Percentiles rank a stretch among this genome's conserved stretches.
phyloP scores from a whole-genome alignment of 768 basidiomycete genomes.

The Gyrodon lividus region DNA sequence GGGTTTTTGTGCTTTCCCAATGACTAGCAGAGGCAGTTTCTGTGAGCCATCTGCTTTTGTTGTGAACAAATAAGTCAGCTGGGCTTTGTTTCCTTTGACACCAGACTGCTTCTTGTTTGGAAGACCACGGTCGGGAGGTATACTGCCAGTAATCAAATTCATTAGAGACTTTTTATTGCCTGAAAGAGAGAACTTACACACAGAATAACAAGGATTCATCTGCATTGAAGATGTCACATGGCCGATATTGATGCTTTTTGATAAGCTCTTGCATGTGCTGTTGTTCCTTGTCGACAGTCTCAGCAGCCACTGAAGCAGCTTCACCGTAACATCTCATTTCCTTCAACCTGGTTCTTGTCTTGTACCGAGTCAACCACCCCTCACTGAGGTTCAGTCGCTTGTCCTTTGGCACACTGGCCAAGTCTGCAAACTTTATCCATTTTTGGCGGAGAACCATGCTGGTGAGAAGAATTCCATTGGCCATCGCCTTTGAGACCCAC shows the following conservation, averaged over 20 bases:
- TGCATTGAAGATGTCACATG: slow-evolving; percentile 37
- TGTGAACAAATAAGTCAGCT: slow-evolving; percentile 5
- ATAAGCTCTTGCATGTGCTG: slow-evolving; percentile 28
- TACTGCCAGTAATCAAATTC: slow-evolving; percentile 1
- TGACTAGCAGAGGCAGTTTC: slow-evolving; percentile 29
- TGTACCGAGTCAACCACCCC: no score
- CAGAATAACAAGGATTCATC: slow-evolving; percentile 38
- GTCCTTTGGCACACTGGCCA: slow-evolving; percentile 31
- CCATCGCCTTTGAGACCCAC: slow-evolving; percentile 35
- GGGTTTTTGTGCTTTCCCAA: slow-evolving; percentile 27
- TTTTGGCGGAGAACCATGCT: slow-evolving; percentile 33
- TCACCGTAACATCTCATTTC: slow-evolving; percentile 36
- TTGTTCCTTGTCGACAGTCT: slow-evolving; percentile 26
- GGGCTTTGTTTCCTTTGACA: slow-evolving; percentile 1
- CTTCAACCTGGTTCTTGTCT: no score
- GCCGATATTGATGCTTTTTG: slow-evolving; percentile 23
- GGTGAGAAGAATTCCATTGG: no score
- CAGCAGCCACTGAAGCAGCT: slow-evolving; percentile 28
- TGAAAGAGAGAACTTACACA: slow-evolving; percentile 20
- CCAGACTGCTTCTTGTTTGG: neutral
- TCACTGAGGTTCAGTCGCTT: no score
- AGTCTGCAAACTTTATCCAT: slow-evolving; percentile 34
- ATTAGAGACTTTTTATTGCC: no score
- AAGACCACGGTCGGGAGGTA: slow-evolving; percentile 3
- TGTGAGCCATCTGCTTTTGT: slow-evolving; percentile 34